These are phyloP conservation scores for Nitzschia sp. DNA, from an alignment of 108 stramenopile species.

Conservation along the genomic window DNA sequence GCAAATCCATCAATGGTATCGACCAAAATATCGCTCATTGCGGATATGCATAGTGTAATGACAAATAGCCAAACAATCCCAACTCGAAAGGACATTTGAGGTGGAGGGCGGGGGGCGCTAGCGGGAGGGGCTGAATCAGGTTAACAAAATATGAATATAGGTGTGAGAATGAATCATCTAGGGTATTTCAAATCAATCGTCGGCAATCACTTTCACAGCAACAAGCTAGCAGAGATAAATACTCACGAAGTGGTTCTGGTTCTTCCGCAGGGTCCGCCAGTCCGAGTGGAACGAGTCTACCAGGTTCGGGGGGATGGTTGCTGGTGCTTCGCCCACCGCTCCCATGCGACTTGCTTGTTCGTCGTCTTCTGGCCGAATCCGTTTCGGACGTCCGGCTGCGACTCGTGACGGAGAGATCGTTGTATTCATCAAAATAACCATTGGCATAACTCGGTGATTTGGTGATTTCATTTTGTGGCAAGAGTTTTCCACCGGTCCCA, in stretches of 20 bases:
- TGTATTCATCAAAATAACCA: conserved; percentile 36
- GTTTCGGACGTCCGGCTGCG: conserved; percentile 2
- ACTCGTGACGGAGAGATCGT: neutral
- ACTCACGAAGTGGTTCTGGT: neutral
- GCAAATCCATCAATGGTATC: conserved; percentile 96
- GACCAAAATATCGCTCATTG: conserved; percentile 92
- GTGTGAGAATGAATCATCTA: neutral
- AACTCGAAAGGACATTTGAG: conserved; percentile 68
- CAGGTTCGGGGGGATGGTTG: neutral
- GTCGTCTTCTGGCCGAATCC: conserved; percentile 3
- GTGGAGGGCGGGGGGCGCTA: neutral
- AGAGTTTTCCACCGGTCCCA: conserved; percentile 5
- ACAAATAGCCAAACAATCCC: conserved; percentile 89
- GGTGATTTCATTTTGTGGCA: conserved; percentile 15
- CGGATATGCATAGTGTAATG: conserved; percentile 85
- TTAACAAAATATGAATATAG: neutral
- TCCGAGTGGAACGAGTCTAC: conserved; percentile 26
- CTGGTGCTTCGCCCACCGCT: neutral
- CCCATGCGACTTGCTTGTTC: conserved; percentile 2
- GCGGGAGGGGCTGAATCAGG: neutral
- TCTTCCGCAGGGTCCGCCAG: conserved; percentile 28
- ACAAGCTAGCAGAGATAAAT: too few relatives aligned
- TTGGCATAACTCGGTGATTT: conserved; percentile 5
- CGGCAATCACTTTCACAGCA: too few relatives aligned
- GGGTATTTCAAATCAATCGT: too few relatives aligned